Evolutionary conservation across 2,329 filamentous ascomycete species (phyloP), one percentile per base, ranked within the genome.

Genomic region (Cadophora luteo-olivacea): DNA sequence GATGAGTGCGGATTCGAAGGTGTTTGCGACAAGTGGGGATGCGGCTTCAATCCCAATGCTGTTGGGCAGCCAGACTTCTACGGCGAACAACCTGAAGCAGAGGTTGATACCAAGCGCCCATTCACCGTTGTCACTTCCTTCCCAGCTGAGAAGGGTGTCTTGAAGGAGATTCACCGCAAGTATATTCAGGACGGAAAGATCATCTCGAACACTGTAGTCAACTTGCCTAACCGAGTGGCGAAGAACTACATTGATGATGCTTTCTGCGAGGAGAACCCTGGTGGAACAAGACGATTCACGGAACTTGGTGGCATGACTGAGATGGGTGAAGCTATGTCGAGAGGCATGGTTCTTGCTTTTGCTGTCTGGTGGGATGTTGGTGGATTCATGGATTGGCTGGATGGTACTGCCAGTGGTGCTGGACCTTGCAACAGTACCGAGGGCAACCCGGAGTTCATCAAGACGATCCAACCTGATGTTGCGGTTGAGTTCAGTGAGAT

Each of bases 71-170:
- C 80, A 38, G 78, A 78, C 75, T 89, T 88, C 82, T 88, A 84
- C 77, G 87, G 87, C 49, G 57, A 78, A 82, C 0, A 84, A 83
- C 63, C 78, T 78, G 74, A 86, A 78, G 57, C 57, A 24, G 57
- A 60, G 29, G 80, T 89, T 66, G 82, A 88, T 75, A 86, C 85
- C 62, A 81, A 75, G 61, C 80, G 81, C 67, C 80, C 81, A 61
- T 81, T 88, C 74, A 89, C 86, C 4, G 85, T 89, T 3, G 83
- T 88, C 36, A 89, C 86, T 7, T 86, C 88, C 73, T 89, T 89
- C 78, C 51, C 51, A 4, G 58, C 67, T 25, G 81, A 87, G 72
- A 87, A 85, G 60, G 72, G 77, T 63, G 80, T 81, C 14, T 82
- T 89, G 66, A 80, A 78, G 49, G 82, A 85, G 72, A 86, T 89